phyloP scores from a whole-genome alignment of 768 basidiomycete genomes.

The Tulasnella sp. region DNA sequence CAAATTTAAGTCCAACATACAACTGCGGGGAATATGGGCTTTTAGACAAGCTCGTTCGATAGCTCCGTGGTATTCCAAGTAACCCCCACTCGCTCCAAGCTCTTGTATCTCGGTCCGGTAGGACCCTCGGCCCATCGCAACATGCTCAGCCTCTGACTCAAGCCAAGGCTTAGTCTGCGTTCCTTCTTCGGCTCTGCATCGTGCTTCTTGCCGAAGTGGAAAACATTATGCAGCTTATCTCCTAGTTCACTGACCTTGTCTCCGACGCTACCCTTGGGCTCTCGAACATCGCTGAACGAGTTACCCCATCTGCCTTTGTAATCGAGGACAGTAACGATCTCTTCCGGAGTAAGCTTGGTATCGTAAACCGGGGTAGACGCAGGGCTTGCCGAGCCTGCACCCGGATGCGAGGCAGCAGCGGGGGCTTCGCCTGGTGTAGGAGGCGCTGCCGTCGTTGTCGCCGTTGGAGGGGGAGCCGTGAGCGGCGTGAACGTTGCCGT shows the following conservation, averaged over 20 bases:
- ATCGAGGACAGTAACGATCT: slow-evolving; percentile 26
- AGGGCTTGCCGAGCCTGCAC: background rate
- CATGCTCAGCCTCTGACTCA: slow-evolving; percentile 32
- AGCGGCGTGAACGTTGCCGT: slow-evolving; percentile 17
- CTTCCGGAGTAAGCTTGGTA: slow-evolving; percentile 16
- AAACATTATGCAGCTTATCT: background rate
- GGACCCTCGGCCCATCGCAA: slow-evolving; percentile 36
- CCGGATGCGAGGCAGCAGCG: slow-evolving; percentile 1
- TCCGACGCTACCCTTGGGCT: slow-evolving; percentile 7
- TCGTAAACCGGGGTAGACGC: slow-evolving; percentile 10
- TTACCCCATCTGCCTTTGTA: slow-evolving; percentile 32
- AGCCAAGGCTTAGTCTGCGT: background rate
- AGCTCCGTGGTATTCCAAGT: slow-evolving; percentile 30
- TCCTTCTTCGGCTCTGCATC: slow-evolving; percentile 14
- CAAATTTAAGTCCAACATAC: background rate
- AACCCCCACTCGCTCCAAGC: slow-evolving; percentile 35
- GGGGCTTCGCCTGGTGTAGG: slow-evolving; percentile 27
- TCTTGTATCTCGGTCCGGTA: slow-evolving; percentile 35
- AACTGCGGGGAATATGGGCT: background rate
- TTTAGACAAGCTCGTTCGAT: background rate
- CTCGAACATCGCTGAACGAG: slow-evolving; percentile 25
- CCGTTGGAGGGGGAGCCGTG: slow-evolving; percentile 19
- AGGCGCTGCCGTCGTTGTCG: slow-evolving; percentile 20
- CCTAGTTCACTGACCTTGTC: slow-evolving; percentile 4
- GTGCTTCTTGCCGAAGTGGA: background rate